Evolutionary conservation across 2,329 filamentous ascomycete species (phyloP), one percentile per base, ranked within the genome.

Genomic region (Stylonectria norvegica): DNA sequence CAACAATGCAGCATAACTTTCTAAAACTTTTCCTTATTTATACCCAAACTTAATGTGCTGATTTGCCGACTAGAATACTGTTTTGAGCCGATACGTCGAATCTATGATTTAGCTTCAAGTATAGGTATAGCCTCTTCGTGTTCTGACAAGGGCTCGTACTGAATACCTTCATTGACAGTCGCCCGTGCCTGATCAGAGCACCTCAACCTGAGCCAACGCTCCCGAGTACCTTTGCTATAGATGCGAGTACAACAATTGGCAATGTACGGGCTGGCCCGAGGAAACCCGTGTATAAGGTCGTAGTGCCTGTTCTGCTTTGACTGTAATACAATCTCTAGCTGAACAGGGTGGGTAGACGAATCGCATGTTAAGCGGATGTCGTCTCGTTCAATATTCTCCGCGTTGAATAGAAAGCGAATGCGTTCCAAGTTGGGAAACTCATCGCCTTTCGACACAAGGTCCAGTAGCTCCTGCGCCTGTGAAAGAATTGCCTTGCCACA

Each of bases 391-490:
- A 36, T 32, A 3, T 20, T 19, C 11, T 38, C 34, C 4, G 23
- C 23, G 14, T 32, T 34, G 31, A 45, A 45, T 1, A 45, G 33
- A 8, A 45, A 14, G 5, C 37, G 42, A 5, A 45, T 20, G 19
- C 8, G 22, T 22, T 34, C 20, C 22, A 38, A 31, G 5, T 22
- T 34, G 4, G 5, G 25, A 17, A 34, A 41, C 5, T 23, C 3
- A 10, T 29, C 12, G 5, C 18, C 6, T 2, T 2, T 25, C 3
- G 19, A 9, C 17, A 18, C 14, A 9, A 22, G 2, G 11, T 32
- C 32, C 4, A 40, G 34, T 4, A 49, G 40, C 14, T 46, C 40
- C n/a, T 39, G 32, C 9, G 31, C 35, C 5, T 44, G 43, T 14
- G 36, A 11, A 15, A 44, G 19, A 15, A 42, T 36, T 11, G 25